Evolutionary conservation across 192 early-diverging fungal species (phyloP), one percentile per base, ranked within the genome.

Genomic region (Dimargaris cristalligena): DNA sequence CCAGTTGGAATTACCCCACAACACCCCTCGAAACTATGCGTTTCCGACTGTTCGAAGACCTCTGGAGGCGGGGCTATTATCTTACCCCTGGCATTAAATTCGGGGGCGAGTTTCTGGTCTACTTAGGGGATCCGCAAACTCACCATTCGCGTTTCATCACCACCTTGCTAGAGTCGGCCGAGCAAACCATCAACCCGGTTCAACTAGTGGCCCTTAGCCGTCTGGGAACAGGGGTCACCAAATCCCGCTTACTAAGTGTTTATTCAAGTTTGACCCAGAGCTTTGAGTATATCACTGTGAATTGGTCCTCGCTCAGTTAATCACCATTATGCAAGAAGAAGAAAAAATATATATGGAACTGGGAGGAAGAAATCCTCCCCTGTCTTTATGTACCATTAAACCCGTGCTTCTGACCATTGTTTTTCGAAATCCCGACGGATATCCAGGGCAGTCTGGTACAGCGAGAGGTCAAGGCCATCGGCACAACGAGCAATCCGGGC

Each of bases 81-180:
- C 54, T 56, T 10, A 56, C 54, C 2, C 34, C 54, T 10, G 54
- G 54, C 18, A 28, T 56, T 32, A 56, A 56, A 56, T 56, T 56
- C 29, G 54, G 54, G 29, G 54, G 54, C 34, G 54, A 56, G 29
- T 56, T 56, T 23, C 34, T 56, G 26, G 54, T 56, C 16, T 56
- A 56, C 34, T 16, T 20, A 0, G 54, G 31, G 30, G 54, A 56
- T 29, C 54, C 54, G 20, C 16, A 34, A 20, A 0, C 16, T 2
- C 31, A 29, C 20, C 54, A 56, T 23, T 56, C 54, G 31, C 54
- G 28, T 13, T 56, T 33, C 34, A 56, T 56, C 29, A 56, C 54
- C 32, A 33, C 54, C 29, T 13, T 56, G 3, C 20, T 56, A 13
- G 31, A 28, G 18, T 56, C 54, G 32, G 2, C 54, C 18, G 23